A percentile compares a stretch with the other conserved stretches of the same genome.
These are phyloP conservation scores for Aspergillus ibericus DNA, from an alignment of 2,329 filamentous ascomycete genomes.

Conservation along the genomic window DNA sequence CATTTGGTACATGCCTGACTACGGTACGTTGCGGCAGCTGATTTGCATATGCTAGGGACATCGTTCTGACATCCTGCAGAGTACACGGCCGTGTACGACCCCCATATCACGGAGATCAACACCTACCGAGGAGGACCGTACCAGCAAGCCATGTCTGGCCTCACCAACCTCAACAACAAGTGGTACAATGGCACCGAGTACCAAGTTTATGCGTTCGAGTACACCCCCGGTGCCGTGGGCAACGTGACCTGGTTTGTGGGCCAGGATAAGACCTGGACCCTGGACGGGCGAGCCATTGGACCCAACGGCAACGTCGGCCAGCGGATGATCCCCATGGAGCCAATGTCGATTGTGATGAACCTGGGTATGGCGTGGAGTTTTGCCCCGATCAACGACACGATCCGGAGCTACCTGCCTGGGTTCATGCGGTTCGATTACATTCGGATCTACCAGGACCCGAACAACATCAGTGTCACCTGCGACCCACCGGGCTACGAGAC, in stretches of 20 bases:
- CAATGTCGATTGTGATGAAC: constrained; percentile 67
- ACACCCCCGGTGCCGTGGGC: constrained; percentile 59
- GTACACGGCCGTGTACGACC: constrained; percentile 65
- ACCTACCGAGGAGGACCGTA: constrained; percentile 61
- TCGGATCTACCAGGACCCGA: constrained; percentile 67
- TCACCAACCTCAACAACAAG: constrained; percentile 63
- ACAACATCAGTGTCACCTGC: constrained; percentile 61
- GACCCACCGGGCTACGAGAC: constrained; percentile 68
- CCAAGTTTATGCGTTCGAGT: constrained; percentile 65
- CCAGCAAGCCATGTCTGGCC: constrained; percentile 63
- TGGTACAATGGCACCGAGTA: constrained; percentile 67
- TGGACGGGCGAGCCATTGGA: constrained; percentile 60
- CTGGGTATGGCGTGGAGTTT: constrained; percentile 70
- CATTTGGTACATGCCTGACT: constrained; percentile 66
- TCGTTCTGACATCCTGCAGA: constrained; percentile 36
- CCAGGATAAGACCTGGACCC: constrained; percentile 63
- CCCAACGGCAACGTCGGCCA: constrained; percentile 71
- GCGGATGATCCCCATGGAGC: constrained; percentile 65
- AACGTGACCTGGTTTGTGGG: constrained; percentile 70
- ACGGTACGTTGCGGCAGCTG: constrained; percentile 35
- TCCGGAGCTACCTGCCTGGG: constrained; percentile 59
- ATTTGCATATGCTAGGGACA: background rate
- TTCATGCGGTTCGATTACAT: constrained; percentile 69
- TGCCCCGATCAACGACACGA: constrained; percentile 60
- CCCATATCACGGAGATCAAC: constrained; percentile 58